These are phyloP conservation scores for Nasturtium officinale DNA, from an alignment of 345 rosid species.

Conservation along the genomic window DNA sequence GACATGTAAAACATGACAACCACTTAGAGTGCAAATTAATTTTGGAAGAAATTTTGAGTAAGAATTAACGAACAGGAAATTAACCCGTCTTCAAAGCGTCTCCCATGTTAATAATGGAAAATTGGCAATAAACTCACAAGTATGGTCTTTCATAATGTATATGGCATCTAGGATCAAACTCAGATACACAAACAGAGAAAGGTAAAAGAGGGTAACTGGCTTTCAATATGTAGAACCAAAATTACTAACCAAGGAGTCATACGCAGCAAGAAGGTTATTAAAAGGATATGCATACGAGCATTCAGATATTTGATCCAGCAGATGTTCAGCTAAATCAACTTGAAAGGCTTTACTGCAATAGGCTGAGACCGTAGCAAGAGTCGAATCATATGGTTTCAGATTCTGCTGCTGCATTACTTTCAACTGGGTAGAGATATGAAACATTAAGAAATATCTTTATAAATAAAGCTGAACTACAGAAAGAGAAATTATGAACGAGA, in stretches of 20 bases:
- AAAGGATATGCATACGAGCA: conserved; percentile 52
- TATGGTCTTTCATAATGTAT: background rate
- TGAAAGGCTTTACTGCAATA: conserved; percentile 66
- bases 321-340: conserved; percentile 76
- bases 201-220: background rate
- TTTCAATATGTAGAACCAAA: conserved; percentile 16
- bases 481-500: conserved; percentile 3
- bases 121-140: background rate
- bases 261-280: conserved; percentile 71
- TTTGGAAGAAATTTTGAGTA: background rate
- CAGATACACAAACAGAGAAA: background rate
- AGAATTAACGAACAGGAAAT: conserved; percentile 6
- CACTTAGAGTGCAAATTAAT: background rate
- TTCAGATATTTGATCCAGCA: conserved; percentile 61
- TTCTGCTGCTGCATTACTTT: conserved; percentile 62
- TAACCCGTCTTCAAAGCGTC: background rate
- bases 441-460: conserved; percentile 8
- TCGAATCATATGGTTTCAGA: conserved; percentile 65
- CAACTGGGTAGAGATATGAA: conserved; percentile 54
- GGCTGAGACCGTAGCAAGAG: conserved; percentile 65
- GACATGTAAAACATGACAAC: conserved; percentile 4
- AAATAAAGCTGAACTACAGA: background rate
- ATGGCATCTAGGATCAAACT: conserved; percentile 10
- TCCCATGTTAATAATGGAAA: background rate
- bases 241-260: conserved; percentile 61